Conservation (phyloP, 2,329 filamentous ascomycete species). For the Alternaria consortialis region DNA sequence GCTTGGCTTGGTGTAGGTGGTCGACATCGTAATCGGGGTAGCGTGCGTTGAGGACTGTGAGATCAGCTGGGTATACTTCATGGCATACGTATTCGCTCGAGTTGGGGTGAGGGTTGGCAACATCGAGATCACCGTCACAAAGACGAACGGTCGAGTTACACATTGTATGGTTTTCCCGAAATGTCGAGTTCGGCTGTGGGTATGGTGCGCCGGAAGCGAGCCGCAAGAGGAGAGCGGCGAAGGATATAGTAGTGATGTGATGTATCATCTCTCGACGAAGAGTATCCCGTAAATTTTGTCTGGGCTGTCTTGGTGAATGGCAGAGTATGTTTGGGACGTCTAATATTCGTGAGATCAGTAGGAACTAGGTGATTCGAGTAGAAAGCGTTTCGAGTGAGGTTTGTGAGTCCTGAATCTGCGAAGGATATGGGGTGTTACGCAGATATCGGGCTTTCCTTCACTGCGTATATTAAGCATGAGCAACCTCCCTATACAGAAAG, state of each 20-base stretch:
- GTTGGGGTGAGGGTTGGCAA: constrained; percentile 1
- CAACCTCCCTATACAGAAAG: neutral
- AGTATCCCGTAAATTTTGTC: neutral
- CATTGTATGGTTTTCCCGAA: constrained; percentile 10
- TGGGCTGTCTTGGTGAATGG: neutral
- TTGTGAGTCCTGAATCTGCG: neutral
- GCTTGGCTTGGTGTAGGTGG: constrained; percentile 27
- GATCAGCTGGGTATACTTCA: constrained; percentile 31
- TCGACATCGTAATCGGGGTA: constrained; percentile 33
- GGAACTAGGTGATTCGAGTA: neutral
- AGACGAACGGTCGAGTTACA: constrained; percentile 8
- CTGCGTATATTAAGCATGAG: neutral
- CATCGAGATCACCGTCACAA: neutral
- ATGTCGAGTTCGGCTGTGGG: constrained; percentile 20
- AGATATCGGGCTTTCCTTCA: neutral
- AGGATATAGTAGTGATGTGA: neutral
- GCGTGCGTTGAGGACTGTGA: constrained; percentile 38
- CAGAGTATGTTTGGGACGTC: no score
- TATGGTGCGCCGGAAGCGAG: constrained; percentile 19
- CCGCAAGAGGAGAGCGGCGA: constrained; percentile 17
- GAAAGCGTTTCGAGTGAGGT: neutral
- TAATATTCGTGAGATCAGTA: neutral
- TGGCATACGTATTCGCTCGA: constrained; percentile 26
- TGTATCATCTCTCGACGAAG: neutral
- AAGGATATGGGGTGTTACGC: neutral